These are phyloP conservation scores for Elsinoe arachidis DNA, from an alignment of 2,329 filamentous ascomycete species.

Conservation along the genomic window DNA sequence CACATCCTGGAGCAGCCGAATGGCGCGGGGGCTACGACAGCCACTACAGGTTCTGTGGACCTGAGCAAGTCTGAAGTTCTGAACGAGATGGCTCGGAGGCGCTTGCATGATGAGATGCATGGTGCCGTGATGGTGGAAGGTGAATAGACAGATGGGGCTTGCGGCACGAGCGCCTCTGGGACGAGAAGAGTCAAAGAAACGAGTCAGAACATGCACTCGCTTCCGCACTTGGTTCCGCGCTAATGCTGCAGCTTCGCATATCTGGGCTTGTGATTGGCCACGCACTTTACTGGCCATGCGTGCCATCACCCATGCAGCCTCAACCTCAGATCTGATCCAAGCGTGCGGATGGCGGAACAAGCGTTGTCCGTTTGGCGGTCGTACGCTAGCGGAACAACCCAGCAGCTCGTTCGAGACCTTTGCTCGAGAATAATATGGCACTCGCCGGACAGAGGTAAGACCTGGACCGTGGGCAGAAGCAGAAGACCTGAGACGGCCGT, in stretches of 20 bases:
- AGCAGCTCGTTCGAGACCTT: slow-evolving; percentile 7
- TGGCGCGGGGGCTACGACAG: slow-evolving; percentile 3
- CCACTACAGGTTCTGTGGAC: no score
- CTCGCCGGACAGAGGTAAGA: neutral
- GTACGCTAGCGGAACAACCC: slow-evolving; percentile 10
- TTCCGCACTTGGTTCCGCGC: slow-evolving; percentile 6
- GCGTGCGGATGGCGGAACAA: slow-evolving; percentile 12
- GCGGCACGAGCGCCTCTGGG: slow-evolving; percentile 4
- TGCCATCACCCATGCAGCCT: slow-evolving; percentile 11
- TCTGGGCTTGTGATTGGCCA: neutral
- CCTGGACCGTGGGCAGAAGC: slow-evolving; percentile 1
- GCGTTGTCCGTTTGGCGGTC: slow-evolving; percentile 6
- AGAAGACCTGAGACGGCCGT: neutral
- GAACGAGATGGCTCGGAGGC: no score
- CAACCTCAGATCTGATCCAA: slow-evolving; percentile 12
- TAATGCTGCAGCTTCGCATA: slow-evolving; percentile 13
- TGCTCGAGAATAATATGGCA: neutral
- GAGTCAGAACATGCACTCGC: slow-evolving; percentile 12
- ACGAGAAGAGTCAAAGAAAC: neutral
- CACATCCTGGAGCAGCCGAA: slow-evolving; percentile 4
- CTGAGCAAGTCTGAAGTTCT: no score
- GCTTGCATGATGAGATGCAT: neutral
- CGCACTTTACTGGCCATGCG: neutral
- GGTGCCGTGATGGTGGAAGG: neutral
- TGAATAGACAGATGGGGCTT: slow-evolving; percentile 12